Conservation (phyloP, 164 flowering plant species). For the Umbellularia californica region DNA sequence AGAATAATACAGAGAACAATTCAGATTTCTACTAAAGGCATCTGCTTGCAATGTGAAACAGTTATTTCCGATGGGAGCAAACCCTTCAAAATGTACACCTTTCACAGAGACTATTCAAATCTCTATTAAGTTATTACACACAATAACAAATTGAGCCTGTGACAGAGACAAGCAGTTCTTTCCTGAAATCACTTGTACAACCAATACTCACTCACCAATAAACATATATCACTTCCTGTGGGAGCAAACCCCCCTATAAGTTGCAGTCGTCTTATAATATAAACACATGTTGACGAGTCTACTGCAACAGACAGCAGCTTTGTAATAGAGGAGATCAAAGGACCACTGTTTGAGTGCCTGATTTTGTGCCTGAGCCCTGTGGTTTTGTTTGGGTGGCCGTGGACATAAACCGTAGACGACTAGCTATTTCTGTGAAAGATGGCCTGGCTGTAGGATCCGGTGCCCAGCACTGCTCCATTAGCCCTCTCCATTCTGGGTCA, state of each 20-base stretch:
- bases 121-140: background rate
- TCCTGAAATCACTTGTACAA: background rate
- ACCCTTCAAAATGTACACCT: too few species aligned
- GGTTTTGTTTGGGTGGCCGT: constrained; percentile 34
- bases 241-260: background rate
- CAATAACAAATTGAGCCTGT: background rate
- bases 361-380: constrained; percentile 8
- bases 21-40: too few species aligned
- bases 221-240: background rate
- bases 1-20: too few species aligned
- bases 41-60: too few species aligned
- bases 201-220: background rate
- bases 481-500: constrained; percentile 63
- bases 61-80: too few species aligned
- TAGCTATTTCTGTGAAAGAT: constrained; percentile 68
- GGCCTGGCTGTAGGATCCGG: constrained; percentile 68
- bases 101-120: too few species aligned
- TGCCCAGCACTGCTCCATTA: constrained; percentile 89
- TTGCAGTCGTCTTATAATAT: background rate
- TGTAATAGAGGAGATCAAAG: background rate
- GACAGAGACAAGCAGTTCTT: background rate
- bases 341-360: constrained; percentile 1
- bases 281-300: background rate
- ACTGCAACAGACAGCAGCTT: background rate
- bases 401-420: constrained; percentile 55